Base-by-base conservation (phyloP, 2,329 filamentous ascomycete genomes). In the Fusarium citri region DNA sequence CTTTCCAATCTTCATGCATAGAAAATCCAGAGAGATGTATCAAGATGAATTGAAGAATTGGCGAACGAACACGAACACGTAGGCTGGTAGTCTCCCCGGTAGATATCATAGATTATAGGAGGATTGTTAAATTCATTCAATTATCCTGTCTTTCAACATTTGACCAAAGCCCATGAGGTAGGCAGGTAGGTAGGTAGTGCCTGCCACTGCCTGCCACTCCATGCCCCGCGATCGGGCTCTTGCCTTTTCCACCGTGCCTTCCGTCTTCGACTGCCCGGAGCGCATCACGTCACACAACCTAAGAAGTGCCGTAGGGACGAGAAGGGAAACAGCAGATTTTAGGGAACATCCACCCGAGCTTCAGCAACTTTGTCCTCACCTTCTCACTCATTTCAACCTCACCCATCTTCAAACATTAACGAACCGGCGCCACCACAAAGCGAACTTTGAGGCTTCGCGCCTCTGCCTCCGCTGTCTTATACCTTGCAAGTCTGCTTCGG, bases 211-310 rank as follows among this genome's bases (percentile, higher is more conserved):
- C 47, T 25, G 20, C 30, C 42, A 55, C 23, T n/a, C n/a, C n/a
- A n/a, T 55, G 49, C 59, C 54, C 58, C 58, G 54, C 64, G 59
- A 43, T 49, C 49, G 34, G 31, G 31, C 49, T 30, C 58, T 50
- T 66, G 49, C 61, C 67, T 62, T 60, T 49, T 53, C 64, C 67
- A 60, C 53, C 51, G 64, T 49, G 56, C 56, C 71, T 74, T 66
- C 57, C 59, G 43, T 28, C 57, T 34, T 51, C 31, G 31, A 57
- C 47, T 37, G 34, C 34, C 34, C 34, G 28, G 56, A 56, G 56
- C 55, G 34, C 63, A 60, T 74, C 71, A 74, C 64, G 69, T 73
- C 71, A 74, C 72, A 63, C 66, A 54, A 69, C 26, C 31, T 51
- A 40, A 40, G 31, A 37, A 47, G 25, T 37, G 31, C n/a, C 20